Evolutionary conservation across 768 basidiomycete genomes (phyloP).

Genomic region (Calocybe indica): DNA sequence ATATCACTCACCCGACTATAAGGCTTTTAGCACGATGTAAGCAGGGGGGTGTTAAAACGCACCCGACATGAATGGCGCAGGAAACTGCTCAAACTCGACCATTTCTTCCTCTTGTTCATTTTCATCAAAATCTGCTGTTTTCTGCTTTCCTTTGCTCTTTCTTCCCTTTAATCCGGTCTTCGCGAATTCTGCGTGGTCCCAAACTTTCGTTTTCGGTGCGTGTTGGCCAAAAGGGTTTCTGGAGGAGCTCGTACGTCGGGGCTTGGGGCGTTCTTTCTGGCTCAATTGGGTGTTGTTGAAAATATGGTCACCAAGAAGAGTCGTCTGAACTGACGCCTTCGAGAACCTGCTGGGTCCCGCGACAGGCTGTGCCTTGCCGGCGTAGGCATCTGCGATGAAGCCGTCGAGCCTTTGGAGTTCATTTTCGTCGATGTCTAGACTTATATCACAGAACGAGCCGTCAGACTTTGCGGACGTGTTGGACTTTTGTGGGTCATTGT

Average conservation of each 20-base stretch:
- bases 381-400: slow-evolving; percentile 43
- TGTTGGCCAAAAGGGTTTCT: slow-evolving; percentile 47
- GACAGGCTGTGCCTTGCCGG: slow-evolving; percentile 30
- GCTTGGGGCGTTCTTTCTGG: slow-evolving; percentile 22
- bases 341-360: slow-evolving; percentile 37
- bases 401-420: slow-evolving; percentile 51
- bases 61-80: slow-evolving; percentile 72
- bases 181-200: slow-evolving; percentile 89
- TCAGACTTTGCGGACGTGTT: slow-evolving; percentile 19
- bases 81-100: slow-evolving; percentile 78
- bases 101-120: slow-evolving; percentile 48
- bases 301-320: slow-evolving; percentile 55
- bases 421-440: slow-evolving; percentile 51
- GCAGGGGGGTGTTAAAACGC: slow-evolving; percentile 20
- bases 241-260: slow-evolving; percentile 36
- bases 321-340: slow-evolving; percentile 50
- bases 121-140: slow-evolving; percentile 38
- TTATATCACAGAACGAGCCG: slow-evolving; percentile 45
- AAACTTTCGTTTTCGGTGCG: slow-evolving; percentile 67
- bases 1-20: slow-evolving; percentile 46
- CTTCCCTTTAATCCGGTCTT: slow-evolving; percentile 65
- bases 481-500: slow-evolving; percentile 7
- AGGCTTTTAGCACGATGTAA: slow-evolving; percentile 4
- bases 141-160: slow-evolving; percentile 49
- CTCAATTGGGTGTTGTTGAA: slow-evolving; percentile 28